Evolutionary conservation across 2,329 filamentous ascomycete genomes (phyloP).

Genomic region (Fusarium sp.): DNA sequence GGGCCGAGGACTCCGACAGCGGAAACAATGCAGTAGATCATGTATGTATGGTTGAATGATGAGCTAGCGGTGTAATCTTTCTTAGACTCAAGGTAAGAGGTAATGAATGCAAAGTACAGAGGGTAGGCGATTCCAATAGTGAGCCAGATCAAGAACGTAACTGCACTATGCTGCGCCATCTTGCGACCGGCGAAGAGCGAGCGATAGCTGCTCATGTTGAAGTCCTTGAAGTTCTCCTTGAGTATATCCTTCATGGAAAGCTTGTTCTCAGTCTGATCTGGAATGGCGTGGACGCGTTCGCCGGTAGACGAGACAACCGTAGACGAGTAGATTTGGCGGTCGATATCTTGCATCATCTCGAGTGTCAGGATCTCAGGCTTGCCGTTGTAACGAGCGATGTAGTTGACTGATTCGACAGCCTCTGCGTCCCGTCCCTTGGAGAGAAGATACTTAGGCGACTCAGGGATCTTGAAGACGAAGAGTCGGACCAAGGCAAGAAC

Average conservation of each 20-base stretch:
- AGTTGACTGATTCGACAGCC: constrained; percentile 14
- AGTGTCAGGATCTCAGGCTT: constrained; percentile 24
- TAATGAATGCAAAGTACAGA: constrained; percentile 61
- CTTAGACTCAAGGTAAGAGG: constrained; percentile 42
- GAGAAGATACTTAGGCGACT: constrained; percentile 23
- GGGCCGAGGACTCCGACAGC: constrained; percentile 35
- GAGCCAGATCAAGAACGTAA: constrained; percentile 65
- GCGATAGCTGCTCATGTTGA: constrained; percentile 59
- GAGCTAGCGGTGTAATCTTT: neutral
- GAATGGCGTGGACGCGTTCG: neutral
- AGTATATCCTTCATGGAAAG: neutral
- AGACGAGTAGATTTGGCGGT: constrained; percentile 6
- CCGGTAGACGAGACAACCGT: neutral
- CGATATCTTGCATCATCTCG: constrained; percentile 29
- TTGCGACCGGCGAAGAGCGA: constrained; percentile 62
- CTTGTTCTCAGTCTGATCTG: neutral
- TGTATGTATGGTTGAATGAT: constrained; percentile 8
- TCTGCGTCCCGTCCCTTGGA: constrained; percentile 14
- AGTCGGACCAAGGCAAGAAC: neutral
- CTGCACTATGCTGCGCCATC: constrained; percentile 59
- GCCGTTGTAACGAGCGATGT: constrained; percentile 14
- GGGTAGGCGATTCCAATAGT: constrained; percentile 66
- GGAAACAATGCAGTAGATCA: constrained; percentile 36
- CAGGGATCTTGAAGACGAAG: constrained; percentile 8
- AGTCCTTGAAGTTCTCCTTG: constrained; percentile 51